Percentiles rank a stretch among this genome's conserved stretches.
These are phyloP conservation scores for Capsicum rhomboideum DNA, from an alignment of 257 asterid species.

Conservation along the genomic window DNA sequence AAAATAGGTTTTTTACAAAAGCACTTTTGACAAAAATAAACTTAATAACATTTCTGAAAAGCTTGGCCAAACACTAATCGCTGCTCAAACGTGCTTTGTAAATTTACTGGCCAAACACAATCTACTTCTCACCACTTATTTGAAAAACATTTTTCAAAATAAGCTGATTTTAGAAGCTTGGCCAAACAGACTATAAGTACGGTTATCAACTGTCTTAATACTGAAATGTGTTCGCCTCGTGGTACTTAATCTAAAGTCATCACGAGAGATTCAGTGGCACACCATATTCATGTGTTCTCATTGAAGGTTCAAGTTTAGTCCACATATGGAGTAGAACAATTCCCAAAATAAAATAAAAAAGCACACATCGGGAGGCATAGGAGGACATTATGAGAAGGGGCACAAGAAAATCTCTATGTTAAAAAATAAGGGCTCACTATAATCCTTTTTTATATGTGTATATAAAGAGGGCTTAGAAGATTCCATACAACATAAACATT, in stretches of 20 bases:
- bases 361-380: neutral
- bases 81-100: no score
- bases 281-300: neutral
- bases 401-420: neutral
- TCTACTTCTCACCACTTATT: no score
- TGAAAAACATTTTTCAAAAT: no score
- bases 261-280: neutral
- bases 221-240: neutral
- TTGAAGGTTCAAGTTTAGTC: neutral
- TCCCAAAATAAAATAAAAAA: neutral
- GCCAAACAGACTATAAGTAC: neutral
- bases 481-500: neutral
- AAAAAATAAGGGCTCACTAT: neutral
- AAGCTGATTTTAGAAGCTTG: no score
- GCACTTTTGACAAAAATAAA: no score
- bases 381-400: neutral
- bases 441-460: neutral
- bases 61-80: no score
- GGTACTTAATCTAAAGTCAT: neutral
- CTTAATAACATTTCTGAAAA: no score
- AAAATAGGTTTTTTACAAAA: no score
- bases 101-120: no score
- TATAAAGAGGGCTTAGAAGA: neutral
- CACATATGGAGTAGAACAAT: neutral
- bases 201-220: neutral